Evolutionary conservation across 2,329 filamentous ascomycete species (phyloP), one percentile per base, ranked within the genome.

Genomic region (Daldinia eschscholtzii): DNA sequence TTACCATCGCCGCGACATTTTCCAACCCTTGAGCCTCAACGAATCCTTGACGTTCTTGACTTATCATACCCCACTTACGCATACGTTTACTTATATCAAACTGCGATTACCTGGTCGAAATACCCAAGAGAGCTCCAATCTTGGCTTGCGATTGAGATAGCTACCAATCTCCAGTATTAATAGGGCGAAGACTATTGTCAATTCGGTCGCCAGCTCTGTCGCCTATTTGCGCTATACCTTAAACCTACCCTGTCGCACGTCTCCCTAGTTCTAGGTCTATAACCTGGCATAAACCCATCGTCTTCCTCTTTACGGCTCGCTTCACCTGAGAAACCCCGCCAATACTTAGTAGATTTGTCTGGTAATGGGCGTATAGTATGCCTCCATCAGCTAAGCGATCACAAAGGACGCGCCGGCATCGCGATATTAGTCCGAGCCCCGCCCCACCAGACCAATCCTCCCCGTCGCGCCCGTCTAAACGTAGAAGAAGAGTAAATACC

Each of bases 391-490:
- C 77, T 9, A 83, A 81, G 71, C 77, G 81, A 69, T 76, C 79
- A 61, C 79, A 81, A 71, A 74, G 75, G 67, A 75, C 77, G 66
- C 79, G 79, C 71, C 79, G 80, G 55, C 68, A 72, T 18, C 76
- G 76, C 64, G 76, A 79, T 59, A 65, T 69, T 57, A 78, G 76
- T 56, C 76, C 72, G n/a, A 76, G 72, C 60, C 75, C 78, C 59
- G 77, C 79, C 50, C 75, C 77, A 48, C 75, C 77, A 57, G 83
- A 86, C 48, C 83, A 85, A 53, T 87, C 88, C 28, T 90, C 88
- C 3, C 88, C 88, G 13, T 86, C 84, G 65, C 85, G 88, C 61
- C 88, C 88, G n/a, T 81, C 84, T 10, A 91, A 91, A 81, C 87
- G 88, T 76, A 86, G 88, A 80, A 90, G 85, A 81, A 88, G 87